A percentile compares a stretch with the other conserved stretches of the same genome.
Conservation (phyloP, 2,329 filamentous ascomycete species). For the Cordyceps fumosorosea region DNA sequence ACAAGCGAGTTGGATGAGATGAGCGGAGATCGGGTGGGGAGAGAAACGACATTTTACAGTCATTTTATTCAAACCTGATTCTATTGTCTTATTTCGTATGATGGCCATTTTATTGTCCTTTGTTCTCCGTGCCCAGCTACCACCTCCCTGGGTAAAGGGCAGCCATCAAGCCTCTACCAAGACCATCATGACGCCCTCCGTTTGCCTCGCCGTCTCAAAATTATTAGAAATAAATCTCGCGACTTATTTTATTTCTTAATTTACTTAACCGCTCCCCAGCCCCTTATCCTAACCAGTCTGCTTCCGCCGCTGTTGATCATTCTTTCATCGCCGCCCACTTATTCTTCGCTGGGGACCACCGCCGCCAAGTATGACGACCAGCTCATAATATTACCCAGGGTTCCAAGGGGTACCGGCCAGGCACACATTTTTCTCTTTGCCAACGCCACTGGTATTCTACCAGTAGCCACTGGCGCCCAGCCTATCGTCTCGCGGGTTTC, state of each 20-base stretch:
- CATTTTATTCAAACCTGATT: neutral
- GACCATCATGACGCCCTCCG: neutral
- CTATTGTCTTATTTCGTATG: neutral
- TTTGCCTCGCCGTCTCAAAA: no score
- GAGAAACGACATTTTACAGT: neutral
- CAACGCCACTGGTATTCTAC: neutral
- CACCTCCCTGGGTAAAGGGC: no score
- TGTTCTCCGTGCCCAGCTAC: no score
- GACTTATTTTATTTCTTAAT: no score
- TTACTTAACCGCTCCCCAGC: neutral
- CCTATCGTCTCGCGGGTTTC: neutral
- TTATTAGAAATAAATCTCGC: no score
- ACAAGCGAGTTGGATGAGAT: slow-evolving; percentile 1
- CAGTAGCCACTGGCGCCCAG: neutral
- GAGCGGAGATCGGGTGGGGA: slow-evolving; percentile 6
- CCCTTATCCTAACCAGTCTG: neutral
- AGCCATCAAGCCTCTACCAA: neutral
- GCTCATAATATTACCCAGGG: neutral
- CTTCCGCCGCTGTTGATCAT: neutral
- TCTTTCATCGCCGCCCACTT: neutral
- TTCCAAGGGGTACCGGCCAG: slow-evolving; percentile 3
- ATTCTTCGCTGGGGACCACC: neutral
- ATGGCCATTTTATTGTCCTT: no score
- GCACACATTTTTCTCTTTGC: neutral
- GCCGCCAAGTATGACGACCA: neutral